These are phyloP conservation scores for Penicillium antarcticum DNA, from an alignment of 495 filamentous ascomycete genomes.

Conservation along the genomic window DNA sequence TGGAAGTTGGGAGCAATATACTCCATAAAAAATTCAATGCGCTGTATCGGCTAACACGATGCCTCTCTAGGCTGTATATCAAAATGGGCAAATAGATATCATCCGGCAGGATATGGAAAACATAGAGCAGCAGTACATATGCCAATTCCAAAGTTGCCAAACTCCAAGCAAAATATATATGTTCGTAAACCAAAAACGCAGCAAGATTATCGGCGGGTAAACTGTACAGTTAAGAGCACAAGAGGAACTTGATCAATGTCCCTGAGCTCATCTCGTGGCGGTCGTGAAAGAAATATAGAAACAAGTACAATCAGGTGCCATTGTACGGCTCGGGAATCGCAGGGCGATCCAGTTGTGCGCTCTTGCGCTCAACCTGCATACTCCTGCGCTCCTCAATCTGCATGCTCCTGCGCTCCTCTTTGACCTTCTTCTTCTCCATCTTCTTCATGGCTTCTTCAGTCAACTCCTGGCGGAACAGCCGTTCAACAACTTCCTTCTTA, in stretches of 20 bases:
- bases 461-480: conserved; percentile 67
- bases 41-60: background rate
- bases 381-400: conserved; percentile 27
- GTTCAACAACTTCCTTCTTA: conserved; percentile 79
- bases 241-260: background rate
- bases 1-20: background rate
- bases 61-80: background rate
- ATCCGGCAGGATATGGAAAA: background rate
- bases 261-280: conserved; percentile 4
- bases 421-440: conserved; percentile 59
- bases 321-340: conserved; percentile 4
- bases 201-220: background rate
- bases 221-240: conserved; percentile 12
- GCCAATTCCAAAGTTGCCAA: background rate
- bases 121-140: no score
- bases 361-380: conserved; percentile 9
- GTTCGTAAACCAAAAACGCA: background rate
- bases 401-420: conserved; percentile 42
- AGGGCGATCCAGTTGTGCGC: conserved; percentile 7
- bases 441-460: conserved; percentile 71
- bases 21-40: background rate
- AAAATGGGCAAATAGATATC: background rate
- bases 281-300: conserved; percentile 6
- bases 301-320: conserved; percentile 6
- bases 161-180: conserved; percentile 7